Evolutionary conservation across 2,329 filamentous ascomycete species (phyloP).

Genomic region (Neonectria magnoliae): DNA sequence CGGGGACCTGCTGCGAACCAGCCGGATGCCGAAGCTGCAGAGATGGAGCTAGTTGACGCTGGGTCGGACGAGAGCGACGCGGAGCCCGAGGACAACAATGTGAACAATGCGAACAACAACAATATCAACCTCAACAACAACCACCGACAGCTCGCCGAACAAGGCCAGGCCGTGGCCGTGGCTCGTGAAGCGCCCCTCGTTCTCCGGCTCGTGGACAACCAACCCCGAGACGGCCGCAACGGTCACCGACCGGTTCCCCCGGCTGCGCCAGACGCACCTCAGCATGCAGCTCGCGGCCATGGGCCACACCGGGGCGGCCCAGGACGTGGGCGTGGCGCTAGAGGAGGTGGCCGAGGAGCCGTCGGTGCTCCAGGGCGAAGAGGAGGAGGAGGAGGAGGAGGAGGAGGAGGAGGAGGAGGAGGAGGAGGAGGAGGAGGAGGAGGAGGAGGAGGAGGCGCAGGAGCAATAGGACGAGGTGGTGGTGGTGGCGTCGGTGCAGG

Average conservation of each 20-base stretch:
- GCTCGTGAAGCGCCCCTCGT: conserved; percentile 67
- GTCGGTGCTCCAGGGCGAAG: conserved; percentile 25
- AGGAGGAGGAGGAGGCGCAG: conserved; percentile 29
- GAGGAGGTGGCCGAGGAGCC: conserved; percentile 36
- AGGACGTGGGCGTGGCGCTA: conserved; percentile 28
- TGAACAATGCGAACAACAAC: conserved; percentile 28
- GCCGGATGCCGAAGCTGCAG: conserved; percentile 23
- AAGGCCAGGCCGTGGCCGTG: conserved; percentile 53
- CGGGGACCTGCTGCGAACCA: conserved; percentile 30
- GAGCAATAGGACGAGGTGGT: conserved; percentile 5
- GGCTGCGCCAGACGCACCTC: conserved; percentile 45
- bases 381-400: conserved; percentile 28
- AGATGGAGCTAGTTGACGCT: conserved; percentile 35
- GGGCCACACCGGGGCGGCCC: conserved; percentile 34
- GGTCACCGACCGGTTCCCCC: conserved; percentile 41
- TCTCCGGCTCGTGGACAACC: conserved; percentile 60
- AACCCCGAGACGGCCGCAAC: conserved; percentile 42
- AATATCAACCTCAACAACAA: conserved; percentile 36
- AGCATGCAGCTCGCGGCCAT: conserved; percentile 41
- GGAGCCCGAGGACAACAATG: conserved; percentile 47
- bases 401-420: conserved; percentile 34
- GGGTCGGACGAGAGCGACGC: conserved; percentile 29
- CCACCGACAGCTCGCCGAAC: conserved; percentile 41
- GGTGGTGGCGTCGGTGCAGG: conserved; percentile 31
- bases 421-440: conserved; percentile 29